Evolutionary conservation across 1,139 yeast genomes (phyloP), one percentile per base, ranked within the genome.

Genomic region (Williopsis jadinii): DNA sequence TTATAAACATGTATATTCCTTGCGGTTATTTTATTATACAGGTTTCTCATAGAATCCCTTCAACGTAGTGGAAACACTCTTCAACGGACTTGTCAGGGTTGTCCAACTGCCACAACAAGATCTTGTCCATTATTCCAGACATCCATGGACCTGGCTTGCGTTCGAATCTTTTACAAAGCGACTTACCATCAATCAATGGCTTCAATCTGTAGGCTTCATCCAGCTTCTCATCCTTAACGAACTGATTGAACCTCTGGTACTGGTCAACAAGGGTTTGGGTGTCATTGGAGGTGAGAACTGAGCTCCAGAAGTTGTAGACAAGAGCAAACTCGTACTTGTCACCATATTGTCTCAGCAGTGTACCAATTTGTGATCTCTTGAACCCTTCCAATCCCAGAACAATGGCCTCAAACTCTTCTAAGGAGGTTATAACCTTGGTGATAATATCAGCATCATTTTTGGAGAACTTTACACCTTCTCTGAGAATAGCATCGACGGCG

Each of bases 61-160:
- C 64, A 28, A 77, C 60, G 51, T 65, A 71, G 13, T 63, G 68
- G 34, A 79, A 51, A 56, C 87, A 74, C 32, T 82, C 80, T 1
- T 72, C 76, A 40, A 64, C 66, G 1, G 72, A 58, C 9, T 71
- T 70, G 0, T 53, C 55, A 0, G 95, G 95, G 51, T 85, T 61
- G 48, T 83, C 88, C 44, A 87, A 66, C 61, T 88, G 96, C 85
- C 90, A 83, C 11, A 68, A 62, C 35, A 86, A 59, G 9, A 85
- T 70, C 35, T 70, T 62, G 11, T 75, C 76, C 44, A 76, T 72
- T 10, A 80, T 63, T 28, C 63, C 62, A 9, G 77, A 69, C 71
- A 87, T 69, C 95, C 96, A 87, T 5, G 90, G 88, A 0, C 97
- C 97, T 0, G 92, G 87, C 56, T 81, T 83, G 43, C 66, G 67